These are phyloP conservation scores for Tricladium varicosporioides DNA, from an alignment of 2,329 filamentous ascomycete species.

Conservation along the genomic window DNA sequence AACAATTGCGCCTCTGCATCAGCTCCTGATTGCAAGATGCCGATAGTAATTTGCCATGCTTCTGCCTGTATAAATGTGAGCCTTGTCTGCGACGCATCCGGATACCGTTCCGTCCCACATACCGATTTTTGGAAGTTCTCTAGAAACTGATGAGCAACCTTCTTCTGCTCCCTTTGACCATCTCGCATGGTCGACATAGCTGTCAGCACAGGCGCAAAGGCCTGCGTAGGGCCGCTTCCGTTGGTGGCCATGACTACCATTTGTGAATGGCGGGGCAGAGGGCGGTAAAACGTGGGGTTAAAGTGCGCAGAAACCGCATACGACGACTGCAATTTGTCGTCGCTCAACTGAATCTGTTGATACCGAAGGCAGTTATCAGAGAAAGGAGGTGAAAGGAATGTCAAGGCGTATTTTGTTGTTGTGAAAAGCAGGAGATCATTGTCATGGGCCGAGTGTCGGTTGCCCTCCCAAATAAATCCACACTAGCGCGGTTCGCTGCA, in stretches of 20 bases:
- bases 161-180: constrained; percentile 78
- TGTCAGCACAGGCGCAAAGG: constrained; percentile 80
- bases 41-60: constrained; percentile 87
- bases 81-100: constrained; percentile 7
- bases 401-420: constrained; percentile 4
- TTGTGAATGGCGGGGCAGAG: constrained; percentile 30
- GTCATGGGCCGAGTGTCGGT: constrained; percentile 1
- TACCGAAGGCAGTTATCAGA: neutral
- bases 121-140: constrained; percentile 98
- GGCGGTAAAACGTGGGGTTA: constrained; percentile 1
- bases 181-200: constrained; percentile 92
- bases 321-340: neutral
- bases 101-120: constrained; percentile 17
- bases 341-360: neutral
- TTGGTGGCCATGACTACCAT: constrained; percentile 43
- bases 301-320: constrained; percentile 3
- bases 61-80: constrained; percentile 58
- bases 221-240: constrained; percentile 61
- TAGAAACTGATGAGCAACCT: constrained; percentile 85
- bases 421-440: constrained; percentile 7
- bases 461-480: constrained; percentile 10
- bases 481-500: constrained; percentile 14
- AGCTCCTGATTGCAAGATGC: constrained; percentile 78
- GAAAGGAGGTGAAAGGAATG: constrained; percentile 5
- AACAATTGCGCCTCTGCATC: constrained; percentile 89